A percentile compares a stretch with the other conserved stretches of the same genome.
phyloP scores from a whole-genome alignment of 805 yeast genomes.

The Barnettozyma californica region DNA sequence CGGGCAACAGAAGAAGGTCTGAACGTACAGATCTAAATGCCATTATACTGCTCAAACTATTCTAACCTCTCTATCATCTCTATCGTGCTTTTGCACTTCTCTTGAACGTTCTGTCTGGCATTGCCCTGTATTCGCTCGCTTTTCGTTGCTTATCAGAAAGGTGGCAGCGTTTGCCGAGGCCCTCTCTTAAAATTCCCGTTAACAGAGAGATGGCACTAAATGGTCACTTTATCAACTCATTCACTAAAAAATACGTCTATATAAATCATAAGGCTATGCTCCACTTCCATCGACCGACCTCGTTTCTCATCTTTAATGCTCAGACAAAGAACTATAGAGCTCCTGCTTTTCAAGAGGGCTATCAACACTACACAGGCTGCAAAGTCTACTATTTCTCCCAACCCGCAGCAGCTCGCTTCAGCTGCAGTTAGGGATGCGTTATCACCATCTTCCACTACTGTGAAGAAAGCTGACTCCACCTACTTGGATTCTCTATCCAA shows the following conservation, averaged over 20 bases:
- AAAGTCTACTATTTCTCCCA: constrained; percentile 5
- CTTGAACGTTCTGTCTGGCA: neutral
- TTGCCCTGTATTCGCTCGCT: neutral
- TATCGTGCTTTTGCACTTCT: too few relatives aligned
- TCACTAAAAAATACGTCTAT: neutral
- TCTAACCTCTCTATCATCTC: too few relatives aligned
- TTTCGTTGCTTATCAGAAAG: neutral
- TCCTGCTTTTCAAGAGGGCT: constrained; percentile 10
- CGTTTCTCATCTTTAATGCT: neutral
- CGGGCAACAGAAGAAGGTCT: too few relatives aligned
- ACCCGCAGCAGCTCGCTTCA: neutral
- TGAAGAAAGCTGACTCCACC: constrained; percentile 11
- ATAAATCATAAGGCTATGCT: too few relatives aligned
- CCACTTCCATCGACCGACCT: neutral
- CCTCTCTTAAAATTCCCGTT: constrained; percentile 7
- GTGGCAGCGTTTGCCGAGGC: constrained; percentile 4
- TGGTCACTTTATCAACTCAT: neutral
- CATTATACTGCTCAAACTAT: too few relatives aligned
- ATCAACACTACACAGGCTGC: constrained; percentile 16
- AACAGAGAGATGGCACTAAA: neutral
- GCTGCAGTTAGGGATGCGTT: neutral
- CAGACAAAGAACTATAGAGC: constrained; percentile 3
- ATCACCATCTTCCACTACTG: neutral
- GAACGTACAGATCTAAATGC: too few relatives aligned
- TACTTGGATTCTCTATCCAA: constrained; percentile 50